phyloP scores from a whole-genome alignment of 176 grass and related monocot species.

The Canna indica region DNA sequence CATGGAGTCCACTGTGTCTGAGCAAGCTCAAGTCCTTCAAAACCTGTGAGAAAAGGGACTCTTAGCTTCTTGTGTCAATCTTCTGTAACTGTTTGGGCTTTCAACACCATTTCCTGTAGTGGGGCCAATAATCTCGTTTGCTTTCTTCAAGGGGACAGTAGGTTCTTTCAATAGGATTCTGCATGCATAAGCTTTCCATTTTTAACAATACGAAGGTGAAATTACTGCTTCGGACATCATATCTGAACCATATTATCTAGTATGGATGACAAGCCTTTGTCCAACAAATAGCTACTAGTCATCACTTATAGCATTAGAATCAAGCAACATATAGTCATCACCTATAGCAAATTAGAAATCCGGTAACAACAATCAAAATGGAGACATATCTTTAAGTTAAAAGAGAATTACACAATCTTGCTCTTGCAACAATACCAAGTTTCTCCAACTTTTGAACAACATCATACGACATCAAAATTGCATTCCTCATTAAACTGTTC shows the following conservation, averaged over 20 bases:
- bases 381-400: too few species aligned
- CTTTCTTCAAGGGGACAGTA: constrained; percentile 48
- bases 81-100: constrained; percentile 24
- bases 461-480: constrained; percentile 84
- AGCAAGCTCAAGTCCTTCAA: too few species aligned
- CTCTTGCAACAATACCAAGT: constrained; percentile 80
- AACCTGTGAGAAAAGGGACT: too few species aligned
- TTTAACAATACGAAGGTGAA: neutral
- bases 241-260: too few species aligned
- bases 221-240: too few species aligned
- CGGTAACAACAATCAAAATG: too few species aligned
- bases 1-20: too few species aligned
- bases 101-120: constrained; percentile 81
- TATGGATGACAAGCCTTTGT: too few species aligned
- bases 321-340: too few species aligned
- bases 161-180: constrained; percentile 58
- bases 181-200: constrained; percentile 8
- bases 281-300: too few species aligned
- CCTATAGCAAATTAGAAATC: too few species aligned
- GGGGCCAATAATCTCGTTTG: constrained; percentile 78
- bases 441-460: constrained; percentile 81
- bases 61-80: constrained; percentile 2
- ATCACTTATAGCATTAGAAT: too few species aligned
- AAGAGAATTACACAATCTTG: constrained; percentile 21
- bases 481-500: constrained; percentile 63